Base-by-base conservation (phyloP, 768 basidiomycete genomes). In the Suillus occidentalis region DNA sequence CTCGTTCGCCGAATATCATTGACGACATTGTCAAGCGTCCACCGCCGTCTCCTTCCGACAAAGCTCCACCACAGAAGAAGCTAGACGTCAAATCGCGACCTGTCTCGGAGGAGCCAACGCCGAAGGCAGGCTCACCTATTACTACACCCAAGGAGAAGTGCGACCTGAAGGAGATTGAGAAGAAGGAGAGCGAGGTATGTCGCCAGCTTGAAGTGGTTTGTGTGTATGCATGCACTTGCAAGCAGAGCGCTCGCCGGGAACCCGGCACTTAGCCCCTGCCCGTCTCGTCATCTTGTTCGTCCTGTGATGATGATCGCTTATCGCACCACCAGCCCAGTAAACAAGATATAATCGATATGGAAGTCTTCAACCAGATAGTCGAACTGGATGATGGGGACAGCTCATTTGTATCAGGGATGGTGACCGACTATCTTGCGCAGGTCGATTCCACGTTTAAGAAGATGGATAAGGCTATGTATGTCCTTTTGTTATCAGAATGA, bases 391-490 rank as follows among this genome's bases (percentile, higher is more conserved):
- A 87, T n/a, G 90, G 87, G 64, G 79, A 80, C 14, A 83, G 81
- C 63, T 89, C 89, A 8, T 99, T 99, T 76, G 91, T 90, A 18
- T 80, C 79, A 64, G 86, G 78, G 47, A 96, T 98, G 88, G 89
- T 89, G 16, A 75, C 78, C 71, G 91, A 87, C 1, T 99, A 92
- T 76, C 92, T 95, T 73, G 76, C 78, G 1, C 97, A 99, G 75
- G 94, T 92, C 0, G 82, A 80, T 18, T 70, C 79, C 22, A 97
- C 94, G 0, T 94, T 99, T 65, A 72, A 77, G 10, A 77, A 88
- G 42, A 96, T 99, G 88, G 88, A 94, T 70, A 74, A 80, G 0
- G 87, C 86, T 39, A 80, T 95, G 94, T 98, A 73, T 79, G 95
- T 84, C 42, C 63, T 65, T 57, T 63, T 61, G 62, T 69, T n/a